These are phyloP conservation scores for Fusarium papillatum DNA, from an alignment of 2,329 filamentous ascomycete species.

Conservation along the genomic window DNA sequence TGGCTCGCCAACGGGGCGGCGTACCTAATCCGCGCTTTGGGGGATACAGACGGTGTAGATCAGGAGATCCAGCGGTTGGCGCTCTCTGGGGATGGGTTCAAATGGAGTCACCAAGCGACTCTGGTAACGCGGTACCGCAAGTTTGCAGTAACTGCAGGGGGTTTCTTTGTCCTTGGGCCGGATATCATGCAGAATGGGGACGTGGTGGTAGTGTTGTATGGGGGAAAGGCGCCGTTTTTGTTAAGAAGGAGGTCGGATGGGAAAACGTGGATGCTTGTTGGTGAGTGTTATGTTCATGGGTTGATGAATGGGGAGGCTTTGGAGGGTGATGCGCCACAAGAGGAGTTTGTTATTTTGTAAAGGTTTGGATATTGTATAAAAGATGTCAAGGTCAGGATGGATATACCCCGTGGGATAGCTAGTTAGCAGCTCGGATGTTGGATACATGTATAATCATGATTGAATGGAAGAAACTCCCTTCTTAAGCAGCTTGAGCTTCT, in stretches of 20 bases:
- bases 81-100: conserved; percentile 46
- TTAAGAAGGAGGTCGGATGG: conserved; percentile 35
- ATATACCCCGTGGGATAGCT: background rate
- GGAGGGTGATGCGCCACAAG: conserved; percentile 37
- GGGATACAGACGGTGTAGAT: conserved; percentile 21
- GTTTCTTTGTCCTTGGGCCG: conserved; percentile 51
- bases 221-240: conserved; percentile 50
- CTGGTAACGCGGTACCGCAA: conserved; percentile 50
- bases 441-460: background rate
- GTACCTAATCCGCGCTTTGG: conserved; percentile 45
- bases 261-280: conserved; percentile 46
- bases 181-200: conserved; percentile 47
- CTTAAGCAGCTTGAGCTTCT: background rate
- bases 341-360: conserved; percentile 48
- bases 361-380: conserved; percentile 19
- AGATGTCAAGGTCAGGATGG: background rate
- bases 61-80: conserved; percentile 45
- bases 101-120: conserved; percentile 52
- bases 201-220: conserved; percentile 48
- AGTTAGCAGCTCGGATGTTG: background rate
- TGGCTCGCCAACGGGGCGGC: conserved; percentile 50
- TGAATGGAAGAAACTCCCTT: background rate
- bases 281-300: conserved; percentile 54
- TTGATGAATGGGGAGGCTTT: conserved; percentile 53
- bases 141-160: conserved; percentile 48